These are phyloP conservation scores for Amoebophrya sp. DNA, from an alignment of 169 alveolate species.

Conservation along the genomic window DNA sequence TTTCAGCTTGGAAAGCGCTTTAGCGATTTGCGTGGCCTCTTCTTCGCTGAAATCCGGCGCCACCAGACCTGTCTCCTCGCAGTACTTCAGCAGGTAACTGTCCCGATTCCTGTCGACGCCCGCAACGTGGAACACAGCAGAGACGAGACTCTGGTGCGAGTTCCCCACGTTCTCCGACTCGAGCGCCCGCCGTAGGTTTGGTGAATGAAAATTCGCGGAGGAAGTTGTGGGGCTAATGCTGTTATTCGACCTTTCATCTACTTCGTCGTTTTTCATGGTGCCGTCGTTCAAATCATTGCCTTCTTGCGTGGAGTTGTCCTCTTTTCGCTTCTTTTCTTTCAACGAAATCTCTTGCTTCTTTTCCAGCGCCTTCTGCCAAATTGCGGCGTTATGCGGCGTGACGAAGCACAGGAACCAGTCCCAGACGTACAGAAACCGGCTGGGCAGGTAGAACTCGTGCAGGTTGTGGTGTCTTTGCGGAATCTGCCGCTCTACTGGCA, in stretches of 20 bases:
- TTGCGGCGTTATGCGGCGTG: background rate
- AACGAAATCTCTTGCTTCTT: background rate
- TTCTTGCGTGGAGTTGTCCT: no score
- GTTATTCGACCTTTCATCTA: no score
- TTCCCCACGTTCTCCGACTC: no score
- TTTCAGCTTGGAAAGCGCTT: background rate
- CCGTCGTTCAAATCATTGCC: no score
- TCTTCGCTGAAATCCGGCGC: background rate
- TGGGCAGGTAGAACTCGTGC: background rate
- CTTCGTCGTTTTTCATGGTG: no score
- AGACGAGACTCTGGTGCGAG: no score
- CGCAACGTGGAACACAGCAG: background rate
- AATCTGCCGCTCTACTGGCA: no score
- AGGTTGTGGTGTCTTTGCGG: background rate
- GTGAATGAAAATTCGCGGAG: no score
- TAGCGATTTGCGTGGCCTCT: background rate
- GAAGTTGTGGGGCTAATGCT: no score
- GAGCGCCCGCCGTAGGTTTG: no score
- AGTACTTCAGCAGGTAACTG: background rate
- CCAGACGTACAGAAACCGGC: background rate
- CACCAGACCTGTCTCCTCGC: background rate
- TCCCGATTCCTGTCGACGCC: background rate
- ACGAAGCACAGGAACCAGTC: slow-evolving; percentile 5
- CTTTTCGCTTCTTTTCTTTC: no score
- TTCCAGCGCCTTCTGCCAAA: background rate